These are phyloP conservation scores for Candida broadrunensis DNA, from an alignment of 805 yeast genomes.

Conservation along the genomic window DNA sequence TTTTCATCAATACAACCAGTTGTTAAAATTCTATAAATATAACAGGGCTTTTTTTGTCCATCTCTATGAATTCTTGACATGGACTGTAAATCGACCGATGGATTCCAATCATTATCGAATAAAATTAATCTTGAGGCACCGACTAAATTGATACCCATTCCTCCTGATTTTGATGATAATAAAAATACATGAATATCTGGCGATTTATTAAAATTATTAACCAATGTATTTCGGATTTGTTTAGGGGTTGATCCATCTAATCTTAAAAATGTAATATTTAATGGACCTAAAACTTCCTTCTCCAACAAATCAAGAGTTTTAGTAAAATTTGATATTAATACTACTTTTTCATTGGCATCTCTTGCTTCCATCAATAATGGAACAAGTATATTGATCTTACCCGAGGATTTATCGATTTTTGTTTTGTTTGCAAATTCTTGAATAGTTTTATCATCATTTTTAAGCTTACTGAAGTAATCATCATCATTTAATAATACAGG, in stretches of 20 bases:
- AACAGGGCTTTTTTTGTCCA: slow-evolving; percentile 80
- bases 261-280: slow-evolving; percentile 53
- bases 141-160: slow-evolving; percentile 82
- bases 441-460: neutral
- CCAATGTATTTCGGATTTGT: slow-evolving; percentile 60
- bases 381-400: slow-evolving; percentile 64
- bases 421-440: slow-evolving; percentile 1
- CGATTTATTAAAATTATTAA: slow-evolving; percentile 62
- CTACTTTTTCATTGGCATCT: slow-evolving; percentile 62
- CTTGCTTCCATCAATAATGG: slow-evolving; percentile 56
- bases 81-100: slow-evolving; percentile 87
- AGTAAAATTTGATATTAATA: slow-evolving; percentile 83
- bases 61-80: slow-evolving; percentile 95
- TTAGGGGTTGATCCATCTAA: slow-evolving; percentile 84
- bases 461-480: slow-evolving; percentile 25
- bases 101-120: slow-evolving; percentile 97
- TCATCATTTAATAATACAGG: slow-evolving; percentile 62
- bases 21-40: slow-evolving; percentile 76
- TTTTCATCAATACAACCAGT: slow-evolving; percentile 94
- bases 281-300: slow-evolving; percentile 41
- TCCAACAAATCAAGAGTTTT: slow-evolving; percentile 81
- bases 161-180: slow-evolving; percentile 89
- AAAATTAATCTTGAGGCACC: slow-evolving; percentile 87
- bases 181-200: slow-evolving; percentile 53
- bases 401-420: slow-evolving; percentile 30